A percentile compares a stretch with the other conserved stretches of the same genome.
phyloP scores from a whole-genome alignment of 2,329 filamentous ascomycete genomes.

The Penicillium palitans region DNA sequence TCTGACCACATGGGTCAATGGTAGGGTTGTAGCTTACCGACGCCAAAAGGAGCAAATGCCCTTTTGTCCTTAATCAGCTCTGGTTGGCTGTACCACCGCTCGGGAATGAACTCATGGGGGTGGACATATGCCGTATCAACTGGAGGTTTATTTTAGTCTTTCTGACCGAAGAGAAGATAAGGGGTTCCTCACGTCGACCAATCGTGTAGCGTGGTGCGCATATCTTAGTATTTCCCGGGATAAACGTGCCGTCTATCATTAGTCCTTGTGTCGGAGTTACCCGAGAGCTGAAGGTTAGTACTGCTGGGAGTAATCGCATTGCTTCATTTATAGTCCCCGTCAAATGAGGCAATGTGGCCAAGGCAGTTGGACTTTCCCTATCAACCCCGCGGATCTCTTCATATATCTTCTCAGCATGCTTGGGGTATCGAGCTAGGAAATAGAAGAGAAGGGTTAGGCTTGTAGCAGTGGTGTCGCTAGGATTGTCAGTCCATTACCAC shows the following conservation, averaged over 20 bases:
- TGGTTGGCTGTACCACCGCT: constrained; percentile 30
- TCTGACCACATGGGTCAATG: neutral
- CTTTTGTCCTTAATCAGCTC: constrained; percentile 20
- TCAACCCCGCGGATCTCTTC: neutral
- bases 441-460: constrained; percentile 13
- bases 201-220: constrained; percentile 4
- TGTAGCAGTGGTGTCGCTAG: constrained; percentile 13
- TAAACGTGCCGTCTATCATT: neutral
- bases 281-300: neutral
- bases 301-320: constrained; percentile 3
- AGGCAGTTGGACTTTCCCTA: neutral
- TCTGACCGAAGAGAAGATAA: neutral
- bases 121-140: constrained; percentile 37
- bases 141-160: neutral
- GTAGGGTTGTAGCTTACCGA: constrained; percentile 13
- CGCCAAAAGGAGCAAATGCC: constrained; percentile 22
- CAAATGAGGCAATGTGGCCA: neutral
- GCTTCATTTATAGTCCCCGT: constrained; percentile 1
- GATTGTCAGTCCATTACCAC: neutral
- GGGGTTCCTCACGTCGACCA: neutral
- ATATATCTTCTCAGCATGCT: neutral
- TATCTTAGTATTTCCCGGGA: constrained; percentile 3
- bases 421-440: constrained; percentile 12
- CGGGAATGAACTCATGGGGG: constrained; percentile 41
- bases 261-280: constrained; percentile 2